Conservation (phyloP, 805 yeast genomes). For the Kazachstania bromeliacearum region DNA sequence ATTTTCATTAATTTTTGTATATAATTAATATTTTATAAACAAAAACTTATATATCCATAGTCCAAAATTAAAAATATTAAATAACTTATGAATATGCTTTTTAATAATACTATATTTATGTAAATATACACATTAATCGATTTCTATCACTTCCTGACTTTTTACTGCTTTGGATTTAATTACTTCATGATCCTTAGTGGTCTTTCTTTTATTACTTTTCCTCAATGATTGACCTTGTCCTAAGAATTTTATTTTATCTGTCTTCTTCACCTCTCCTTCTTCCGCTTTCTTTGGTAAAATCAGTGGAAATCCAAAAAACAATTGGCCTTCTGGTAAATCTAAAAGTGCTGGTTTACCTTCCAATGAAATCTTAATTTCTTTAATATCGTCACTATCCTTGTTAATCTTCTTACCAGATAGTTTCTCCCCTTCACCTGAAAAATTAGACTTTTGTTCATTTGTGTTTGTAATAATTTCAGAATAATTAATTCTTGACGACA, state of each 20-base stretch:
- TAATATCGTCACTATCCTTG: constrained; percentile 4
- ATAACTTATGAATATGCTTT: too few relatives aligned
- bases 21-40: too few relatives aligned
- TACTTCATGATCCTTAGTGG: constrained; percentile 42
- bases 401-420: constrained; percentile 46
- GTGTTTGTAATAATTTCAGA: constrained; percentile 45
- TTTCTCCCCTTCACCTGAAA: constrained; percentile 59
- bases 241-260: constrained; percentile 28
- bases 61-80: too few relatives aligned
- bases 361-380: constrained; percentile 38
- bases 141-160: constrained; percentile 74
- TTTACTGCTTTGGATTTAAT: constrained; percentile 50
- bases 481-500: constrained; percentile 60
- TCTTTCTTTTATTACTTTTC: constrained; percentile 61
- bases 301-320: constrained; percentile 89
- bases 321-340: constrained; percentile 68
- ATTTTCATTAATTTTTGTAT: too few relatives aligned
- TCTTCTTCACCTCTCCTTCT: constrained; percentile 20
- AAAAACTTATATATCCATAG: too few relatives aligned
- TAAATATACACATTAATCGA: constrained; percentile 38
- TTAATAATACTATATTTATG: too few relatives aligned
- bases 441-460: constrained; percentile 25
- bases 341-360: constrained; percentile 65
- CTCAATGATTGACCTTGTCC: constrained; percentile 76
- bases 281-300: constrained; percentile 35